These are phyloP conservation scores for Cocos nucifera DNA, from an alignment of 176 grass and related monocot species.

Conservation along the genomic window DNA sequence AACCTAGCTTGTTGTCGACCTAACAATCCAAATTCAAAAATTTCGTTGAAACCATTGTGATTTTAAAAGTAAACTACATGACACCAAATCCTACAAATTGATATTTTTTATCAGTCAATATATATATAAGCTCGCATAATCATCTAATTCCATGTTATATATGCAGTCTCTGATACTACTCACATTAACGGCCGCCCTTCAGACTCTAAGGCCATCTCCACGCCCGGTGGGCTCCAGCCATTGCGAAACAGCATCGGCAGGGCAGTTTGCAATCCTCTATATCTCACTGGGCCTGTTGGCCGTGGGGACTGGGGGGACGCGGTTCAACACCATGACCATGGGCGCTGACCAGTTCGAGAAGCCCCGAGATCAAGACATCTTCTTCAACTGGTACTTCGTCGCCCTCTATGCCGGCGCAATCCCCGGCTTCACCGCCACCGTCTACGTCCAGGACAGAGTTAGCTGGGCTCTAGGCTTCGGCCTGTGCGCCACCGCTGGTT, in stretches of 20 bases:
- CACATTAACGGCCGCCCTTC: no score
- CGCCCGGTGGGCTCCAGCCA: no score
- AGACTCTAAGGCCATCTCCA: no score
- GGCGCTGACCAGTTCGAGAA: conserved; percentile 6
- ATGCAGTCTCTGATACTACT: no score
- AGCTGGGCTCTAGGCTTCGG: conserved; percentile 12
- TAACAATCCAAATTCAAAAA: no score
- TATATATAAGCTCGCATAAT: no score
- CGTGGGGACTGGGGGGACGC: background rate
- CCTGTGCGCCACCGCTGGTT: background rate
- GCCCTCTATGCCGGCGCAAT: background rate
- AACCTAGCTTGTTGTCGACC: no score
- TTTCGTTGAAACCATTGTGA: no score
- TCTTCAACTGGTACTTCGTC: conserved; percentile 24
- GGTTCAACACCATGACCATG: conserved; percentile 4
- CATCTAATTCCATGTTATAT: no score
- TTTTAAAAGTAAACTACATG: no score
- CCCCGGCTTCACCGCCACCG: background rate
- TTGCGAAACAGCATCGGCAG: background rate
- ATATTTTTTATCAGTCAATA: no score
- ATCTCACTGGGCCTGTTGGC: background rate
- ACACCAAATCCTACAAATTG: no score
- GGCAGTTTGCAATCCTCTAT: conserved; percentile 6
- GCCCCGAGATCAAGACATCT: background rate
- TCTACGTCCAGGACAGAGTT: conserved; percentile 12